Conservation (phyloP, 768 basidiomycete species). For the Pisolithus tinctorius region DNA sequence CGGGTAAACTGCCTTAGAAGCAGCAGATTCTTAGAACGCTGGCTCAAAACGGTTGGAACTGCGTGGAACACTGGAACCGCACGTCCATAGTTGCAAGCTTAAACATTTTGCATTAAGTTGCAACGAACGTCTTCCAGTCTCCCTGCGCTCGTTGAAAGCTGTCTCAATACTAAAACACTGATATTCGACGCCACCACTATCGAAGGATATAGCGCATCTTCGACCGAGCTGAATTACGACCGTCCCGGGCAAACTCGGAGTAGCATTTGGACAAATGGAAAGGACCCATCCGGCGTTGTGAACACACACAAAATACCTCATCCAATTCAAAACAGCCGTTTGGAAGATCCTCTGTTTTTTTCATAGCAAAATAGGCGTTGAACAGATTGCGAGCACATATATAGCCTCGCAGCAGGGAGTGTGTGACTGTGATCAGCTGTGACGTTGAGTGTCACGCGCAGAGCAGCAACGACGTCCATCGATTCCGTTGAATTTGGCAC, state of each 20-base stretch:
- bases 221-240: too few relatives aligned
- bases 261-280: too few relatives aligned
- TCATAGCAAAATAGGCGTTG: not conserved
- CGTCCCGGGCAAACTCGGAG: too few relatives aligned
- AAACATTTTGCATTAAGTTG: not conserved
- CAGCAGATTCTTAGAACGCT: not conserved
- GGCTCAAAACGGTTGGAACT: too few relatives aligned
- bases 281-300: too few relatives aligned
- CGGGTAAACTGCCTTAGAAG: not conserved
- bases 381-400: not conserved
- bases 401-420: too few relatives aligned
- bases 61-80: too few relatives aligned
- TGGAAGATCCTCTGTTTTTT: too few relatives aligned
- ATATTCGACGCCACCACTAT: too few relatives aligned
- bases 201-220: too few relatives aligned
- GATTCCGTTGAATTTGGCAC: conserved; percentile 23
- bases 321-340: not conserved
- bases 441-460: conserved; percentile 23
- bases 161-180: too few relatives aligned
- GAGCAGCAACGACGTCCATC: conserved; percentile 26
- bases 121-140: not conserved
- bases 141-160: not conserved
- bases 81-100: too few relatives aligned
- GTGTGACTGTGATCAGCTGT: conserved; percentile 25
- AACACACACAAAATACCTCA: not conserved